Evolutionary conservation across 1,284 basidiomycete genomes (phyloP).

Genomic region (Vanrija sp.): DNA sequence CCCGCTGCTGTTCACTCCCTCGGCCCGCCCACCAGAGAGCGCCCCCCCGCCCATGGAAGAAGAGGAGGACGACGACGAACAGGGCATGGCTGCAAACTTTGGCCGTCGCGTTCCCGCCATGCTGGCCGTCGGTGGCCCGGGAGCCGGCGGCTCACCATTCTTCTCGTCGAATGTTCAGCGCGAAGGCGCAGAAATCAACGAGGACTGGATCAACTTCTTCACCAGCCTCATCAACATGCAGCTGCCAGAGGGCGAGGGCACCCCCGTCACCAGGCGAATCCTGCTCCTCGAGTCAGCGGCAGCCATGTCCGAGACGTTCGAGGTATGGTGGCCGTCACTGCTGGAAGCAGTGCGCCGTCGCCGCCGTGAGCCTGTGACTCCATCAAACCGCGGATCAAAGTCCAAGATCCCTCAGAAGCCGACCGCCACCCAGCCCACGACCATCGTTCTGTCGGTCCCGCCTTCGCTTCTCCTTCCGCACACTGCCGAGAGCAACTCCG

Average conservation of each 20-base stretch:
- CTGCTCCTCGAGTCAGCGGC: slow-evolving; percentile 77
- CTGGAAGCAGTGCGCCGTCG: slow-evolving; percentile 69
- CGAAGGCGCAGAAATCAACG: slow-evolving; percentile 6
- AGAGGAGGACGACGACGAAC: slow-evolving; percentile 10
- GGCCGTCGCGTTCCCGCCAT: not conserved
- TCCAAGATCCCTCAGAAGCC: not conserved
- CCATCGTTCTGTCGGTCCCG: slow-evolving; percentile 75
- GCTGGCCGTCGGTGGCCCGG: slow-evolving; percentile 1
- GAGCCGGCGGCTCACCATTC: not conserved
- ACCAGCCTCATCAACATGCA: slow-evolving; percentile 32
- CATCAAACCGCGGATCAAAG: not conserved
- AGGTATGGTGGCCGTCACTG: slow-evolving; percentile 73
- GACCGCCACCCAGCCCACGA: slow-evolving; percentile 55
- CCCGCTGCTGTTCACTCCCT: slow-evolving; percentile 62
- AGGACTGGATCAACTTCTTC: slow-evolving; percentile 36
- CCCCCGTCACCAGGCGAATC: slow-evolving; percentile 53
- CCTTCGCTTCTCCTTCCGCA: slow-evolving; percentile 61
- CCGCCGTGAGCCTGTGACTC: slow-evolving; percentile 42
- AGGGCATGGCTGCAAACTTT: not conserved
- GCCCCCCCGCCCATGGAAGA: slow-evolving; percentile 9
- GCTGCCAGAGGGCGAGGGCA: slow-evolving; percentile 9
- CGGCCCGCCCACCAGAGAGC: slow-evolving; percentile 51
- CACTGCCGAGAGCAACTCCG: slow-evolving; percentile 12
- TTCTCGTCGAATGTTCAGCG: slow-evolving; percentile 4
- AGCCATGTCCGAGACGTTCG: slow-evolving; percentile 65